phyloP scores from a whole-genome alignment of 2,329 filamentous ascomycete species.

The Sclerotinia trifoliorum region DNA sequence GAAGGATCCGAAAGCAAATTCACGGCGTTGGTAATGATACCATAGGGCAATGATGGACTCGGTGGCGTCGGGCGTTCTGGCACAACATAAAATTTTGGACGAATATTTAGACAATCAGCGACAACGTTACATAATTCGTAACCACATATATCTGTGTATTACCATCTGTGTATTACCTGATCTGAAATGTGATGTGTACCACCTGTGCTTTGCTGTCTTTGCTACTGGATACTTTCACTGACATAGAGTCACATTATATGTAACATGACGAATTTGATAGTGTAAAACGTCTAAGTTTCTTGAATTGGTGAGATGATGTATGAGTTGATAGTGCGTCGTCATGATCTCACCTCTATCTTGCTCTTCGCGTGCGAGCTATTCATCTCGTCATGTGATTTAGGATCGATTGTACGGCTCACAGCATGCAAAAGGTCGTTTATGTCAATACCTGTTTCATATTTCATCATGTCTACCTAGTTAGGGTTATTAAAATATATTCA shows the following conservation, averaged over 20 bases:
- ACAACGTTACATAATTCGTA: background rate
- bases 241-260: background rate
- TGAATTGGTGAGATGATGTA: background rate
- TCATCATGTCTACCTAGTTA: background rate
- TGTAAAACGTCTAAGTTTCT: background rate
- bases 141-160: background rate
- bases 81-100: background rate
- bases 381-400: background rate
- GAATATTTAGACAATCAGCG: background rate
- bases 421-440: background rate
- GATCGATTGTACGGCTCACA: background rate
- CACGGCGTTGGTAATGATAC: background rate
- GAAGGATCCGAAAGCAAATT: conserved; percentile 26
- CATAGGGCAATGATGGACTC: background rate
- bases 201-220: background rate
- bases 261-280: background rate
- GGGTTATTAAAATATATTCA: background rate
- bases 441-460: background rate
- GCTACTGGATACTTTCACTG: background rate
- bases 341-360: too few relatives aligned
- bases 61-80: background rate
- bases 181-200: background rate
- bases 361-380: background rate
- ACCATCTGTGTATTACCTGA: background rate
- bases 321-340: too few relatives aligned